phyloP scores from a whole-genome alignment of 2,329 filamentous ascomycete genomes.

The Hortaea sp. region DNA sequence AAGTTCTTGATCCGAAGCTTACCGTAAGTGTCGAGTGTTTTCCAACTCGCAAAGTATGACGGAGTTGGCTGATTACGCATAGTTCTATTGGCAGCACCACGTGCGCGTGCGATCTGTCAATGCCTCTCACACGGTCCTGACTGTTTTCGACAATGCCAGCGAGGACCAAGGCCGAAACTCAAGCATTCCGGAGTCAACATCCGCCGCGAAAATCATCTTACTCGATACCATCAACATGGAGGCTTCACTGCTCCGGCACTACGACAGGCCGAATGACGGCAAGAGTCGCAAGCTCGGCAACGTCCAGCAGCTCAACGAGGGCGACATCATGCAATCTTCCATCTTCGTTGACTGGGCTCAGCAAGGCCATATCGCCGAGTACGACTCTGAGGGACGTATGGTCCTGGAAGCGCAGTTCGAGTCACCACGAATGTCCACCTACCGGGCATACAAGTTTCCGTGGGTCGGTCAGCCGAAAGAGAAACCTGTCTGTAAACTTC shows the following conservation, averaged over 20 bases:
- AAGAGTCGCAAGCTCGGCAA: background rate
- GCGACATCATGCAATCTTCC: background rate
- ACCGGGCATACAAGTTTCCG: background rate
- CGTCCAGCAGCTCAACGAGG: background rate
- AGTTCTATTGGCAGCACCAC: constrained; percentile 44
- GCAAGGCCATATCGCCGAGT: background rate
- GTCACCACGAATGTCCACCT: background rate
- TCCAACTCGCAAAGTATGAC: background rate
- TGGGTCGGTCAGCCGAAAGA: background rate
- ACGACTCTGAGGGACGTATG: background rate
- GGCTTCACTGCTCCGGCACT: background rate
- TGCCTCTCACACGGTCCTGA: constrained; percentile 39
- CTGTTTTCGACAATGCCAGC: constrained; percentile 46
- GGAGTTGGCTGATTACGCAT: background rate
- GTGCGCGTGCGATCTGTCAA: constrained; percentile 39
- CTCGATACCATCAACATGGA: background rate
- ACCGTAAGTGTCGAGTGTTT: background rate
- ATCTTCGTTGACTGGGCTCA: background rate
- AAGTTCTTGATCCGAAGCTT: background rate
- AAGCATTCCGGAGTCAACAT: background rate
- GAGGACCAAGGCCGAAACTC: constrained; percentile 24
- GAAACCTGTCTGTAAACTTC: background rate
- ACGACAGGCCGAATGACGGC: background rate
- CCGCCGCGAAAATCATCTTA: background rate
- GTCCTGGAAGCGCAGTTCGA: background rate